Evolutionary conservation across 805 yeast species (phyloP).

Genomic region (Saccharomycopsis sp.): DNA sequence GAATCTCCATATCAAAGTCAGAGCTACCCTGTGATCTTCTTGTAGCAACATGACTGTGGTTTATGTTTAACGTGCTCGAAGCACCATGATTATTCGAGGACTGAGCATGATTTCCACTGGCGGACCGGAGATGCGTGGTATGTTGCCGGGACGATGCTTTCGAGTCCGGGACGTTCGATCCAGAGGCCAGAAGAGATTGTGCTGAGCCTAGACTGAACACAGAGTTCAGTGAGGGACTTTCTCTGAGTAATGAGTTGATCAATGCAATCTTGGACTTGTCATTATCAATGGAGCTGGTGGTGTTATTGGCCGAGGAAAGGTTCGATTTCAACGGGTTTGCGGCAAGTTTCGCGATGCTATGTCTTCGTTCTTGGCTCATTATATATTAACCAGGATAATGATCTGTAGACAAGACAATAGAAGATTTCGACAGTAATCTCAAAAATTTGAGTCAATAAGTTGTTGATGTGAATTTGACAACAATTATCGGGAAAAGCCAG

Average conservation of each 20-base stretch:
- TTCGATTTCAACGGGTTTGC: slow-evolving; percentile 11
- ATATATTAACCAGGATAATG: slow-evolving; percentile 3
- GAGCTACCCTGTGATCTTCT: slow-evolving; percentile 1
- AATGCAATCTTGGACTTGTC: slow-evolving; percentile 14
- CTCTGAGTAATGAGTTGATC: slow-evolving; percentile 15
- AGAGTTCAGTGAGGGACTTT: slow-evolving; percentile 17
- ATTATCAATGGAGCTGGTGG: not conserved
- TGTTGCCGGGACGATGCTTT: not conserved
- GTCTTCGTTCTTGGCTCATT: slow-evolving; percentile 5
- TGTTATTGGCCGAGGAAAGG: not conserved
- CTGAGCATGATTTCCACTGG: not conserved
- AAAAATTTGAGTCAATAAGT: too few relatives aligned
- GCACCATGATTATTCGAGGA: not conserved
- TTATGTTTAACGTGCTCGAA: not conserved
- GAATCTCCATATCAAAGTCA: slow-evolving; percentile 9
- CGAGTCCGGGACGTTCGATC: not conserved
- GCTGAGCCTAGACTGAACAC: slow-evolving; percentile 14
- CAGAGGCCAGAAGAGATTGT: not conserved
- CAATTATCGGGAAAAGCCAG: too few relatives aligned
- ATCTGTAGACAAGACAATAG: not conserved
- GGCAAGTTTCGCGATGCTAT: slow-evolving; percentile 16
- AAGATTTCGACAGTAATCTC: too few relatives aligned
- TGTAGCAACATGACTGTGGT: not conserved
- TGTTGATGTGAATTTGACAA: too few relatives aligned
- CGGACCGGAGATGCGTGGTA: not conserved